Evolutionary conservation across 805 yeast species (phyloP).

Genomic region (Suhomyces pyralidae): DNA sequence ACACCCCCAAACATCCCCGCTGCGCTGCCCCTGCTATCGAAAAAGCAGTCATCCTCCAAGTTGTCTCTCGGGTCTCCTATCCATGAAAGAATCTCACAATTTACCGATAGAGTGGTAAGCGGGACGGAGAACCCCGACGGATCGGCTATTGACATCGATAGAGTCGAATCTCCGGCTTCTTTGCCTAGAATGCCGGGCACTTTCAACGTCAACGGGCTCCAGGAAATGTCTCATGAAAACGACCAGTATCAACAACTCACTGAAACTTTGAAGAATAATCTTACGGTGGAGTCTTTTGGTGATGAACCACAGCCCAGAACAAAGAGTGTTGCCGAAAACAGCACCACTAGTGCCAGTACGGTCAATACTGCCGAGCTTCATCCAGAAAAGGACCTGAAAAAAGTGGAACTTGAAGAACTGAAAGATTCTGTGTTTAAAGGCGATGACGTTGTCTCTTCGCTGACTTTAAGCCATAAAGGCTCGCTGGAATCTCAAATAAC

Average conservation of each 20-base stretch:
- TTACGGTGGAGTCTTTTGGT: constrained; percentile 6
- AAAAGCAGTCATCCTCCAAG: neutral
- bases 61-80: constrained; percentile 12
- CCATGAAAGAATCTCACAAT: constrained; percentile 11
- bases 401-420: neutral
- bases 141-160: neutral
- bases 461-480: neutral
- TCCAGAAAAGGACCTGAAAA: neutral
- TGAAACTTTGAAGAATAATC: constrained; percentile 5
- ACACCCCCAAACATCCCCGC: neutral
- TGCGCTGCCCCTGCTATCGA: constrained; percentile 1
- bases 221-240: constrained; percentile 9
- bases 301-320: constrained; percentile 1
- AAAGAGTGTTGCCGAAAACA: neutral
- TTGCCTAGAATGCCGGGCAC: constrained; percentile 47
- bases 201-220: constrained; percentile 45
- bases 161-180: constrained; percentile 5
- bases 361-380: constrained; percentile 2
- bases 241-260: constrained; percentile 11
- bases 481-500: constrained; percentile 1
- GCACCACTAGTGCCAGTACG: neutral
- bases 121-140: constrained; percentile 3
- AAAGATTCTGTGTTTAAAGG: neutral
- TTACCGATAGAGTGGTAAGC: constrained; percentile 9
- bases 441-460: neutral